Conservation (phyloP, 1,284 basidiomycete species). For the Cryptococcus sp. region DNA sequence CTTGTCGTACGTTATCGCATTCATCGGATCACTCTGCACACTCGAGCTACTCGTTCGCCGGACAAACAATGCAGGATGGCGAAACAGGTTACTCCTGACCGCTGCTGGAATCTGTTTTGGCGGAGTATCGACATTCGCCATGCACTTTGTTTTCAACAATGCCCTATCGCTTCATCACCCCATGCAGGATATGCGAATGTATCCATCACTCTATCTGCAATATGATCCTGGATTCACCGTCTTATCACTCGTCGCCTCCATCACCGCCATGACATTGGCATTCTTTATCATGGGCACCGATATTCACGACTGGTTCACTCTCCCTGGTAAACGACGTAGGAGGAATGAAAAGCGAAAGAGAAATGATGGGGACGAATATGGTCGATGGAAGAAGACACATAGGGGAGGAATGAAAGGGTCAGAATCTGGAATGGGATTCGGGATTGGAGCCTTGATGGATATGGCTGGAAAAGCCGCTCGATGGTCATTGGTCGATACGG, state of each 20-base stretch:
- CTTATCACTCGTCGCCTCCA: slow-evolving; percentile 48
- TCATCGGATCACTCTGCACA: slow-evolving; percentile 48
- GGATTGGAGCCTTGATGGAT: slow-evolving; percentile 27
- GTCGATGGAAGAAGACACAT: slow-evolving; percentile 27
- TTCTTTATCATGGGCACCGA: slow-evolving; percentile 51
- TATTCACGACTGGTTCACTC: slow-evolving; percentile 28
- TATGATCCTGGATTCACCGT: slow-evolving; percentile 49
- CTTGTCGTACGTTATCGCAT: slow-evolving; percentile 46
- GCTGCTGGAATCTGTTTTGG: slow-evolving; percentile 50
- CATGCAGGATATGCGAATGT: slow-evolving; percentile 13
- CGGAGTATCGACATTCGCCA: slow-evolving; percentile 49
- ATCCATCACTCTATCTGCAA: slow-evolving; percentile 36
- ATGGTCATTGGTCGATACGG: slow-evolving; percentile 33
- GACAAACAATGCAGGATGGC: slow-evolving; percentile 46
- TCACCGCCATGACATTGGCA: slow-evolving; percentile 48
- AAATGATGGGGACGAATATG: slow-evolving; percentile 24
- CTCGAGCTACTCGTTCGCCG: slow-evolving; percentile 48
- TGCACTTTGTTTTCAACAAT: slow-evolving; percentile 52
- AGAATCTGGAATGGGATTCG: slow-evolving; percentile 21
- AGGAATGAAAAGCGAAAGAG: slow-evolving; percentile 5
- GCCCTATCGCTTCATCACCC: slow-evolving; percentile 45
- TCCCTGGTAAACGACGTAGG: slow-evolving; percentile 7
- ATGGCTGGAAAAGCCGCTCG: slow-evolving; percentile 26
- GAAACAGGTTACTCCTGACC: slow-evolving; percentile 46
- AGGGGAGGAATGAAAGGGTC: slow-evolving; percentile 17